Percentiles rank a stretch among this genome's conserved stretches.
These are phyloP conservation scores for Fomitopsis serialis DNA, from an alignment of 768 basidiomycete species.

Conservation along the genomic window DNA sequence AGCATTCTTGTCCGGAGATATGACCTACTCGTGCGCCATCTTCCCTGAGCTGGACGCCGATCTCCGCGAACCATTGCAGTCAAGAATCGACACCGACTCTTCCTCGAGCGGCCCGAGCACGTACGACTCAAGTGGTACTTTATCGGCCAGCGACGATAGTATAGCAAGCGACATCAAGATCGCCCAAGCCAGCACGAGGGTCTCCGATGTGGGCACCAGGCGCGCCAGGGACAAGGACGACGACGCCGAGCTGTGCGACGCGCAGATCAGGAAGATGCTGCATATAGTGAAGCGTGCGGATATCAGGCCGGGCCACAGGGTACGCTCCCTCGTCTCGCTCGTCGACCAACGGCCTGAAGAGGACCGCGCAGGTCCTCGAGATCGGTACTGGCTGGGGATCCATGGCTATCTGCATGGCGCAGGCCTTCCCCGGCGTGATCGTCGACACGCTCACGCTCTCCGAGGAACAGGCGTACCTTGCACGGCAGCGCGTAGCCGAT, in stretches of 20 bases:
- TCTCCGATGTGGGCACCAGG: not conserved
- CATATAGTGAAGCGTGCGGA: constrained; percentile 63
- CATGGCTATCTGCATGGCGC: constrained; percentile 58
- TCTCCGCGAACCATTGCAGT: constrained; percentile 1
- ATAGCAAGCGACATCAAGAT: not conserved
- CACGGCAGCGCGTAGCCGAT: constrained; percentile 45
- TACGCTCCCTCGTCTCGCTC: constrained; percentile 3
- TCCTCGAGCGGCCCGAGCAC: not conserved
- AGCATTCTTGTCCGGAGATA: constrained; percentile 60
- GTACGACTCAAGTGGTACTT: not conserved
- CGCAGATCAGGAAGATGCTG: constrained; percentile 47
- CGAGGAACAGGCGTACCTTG: constrained; percentile 55
- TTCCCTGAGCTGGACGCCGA: constrained; percentile 62
- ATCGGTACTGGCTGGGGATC: constrained; percentile 82
- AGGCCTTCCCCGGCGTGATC: constrained; percentile 46
- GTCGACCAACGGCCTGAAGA: not conserved
- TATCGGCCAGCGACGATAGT: constrained; percentile 9
- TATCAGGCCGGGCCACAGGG: constrained; percentile 44
- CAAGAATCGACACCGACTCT: not conserved
- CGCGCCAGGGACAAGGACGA: not conserved
- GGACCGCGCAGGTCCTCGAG: constrained; percentile 45
- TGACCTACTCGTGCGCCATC: constrained; percentile 76
- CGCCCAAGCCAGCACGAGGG: not conserved
- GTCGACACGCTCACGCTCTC: constrained; percentile 75
- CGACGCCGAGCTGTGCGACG: constrained; percentile 18